Evolutionary conservation across 2,329 filamentous ascomycete genomes (phyloP).

Genomic region (Cadophora malorum): DNA sequence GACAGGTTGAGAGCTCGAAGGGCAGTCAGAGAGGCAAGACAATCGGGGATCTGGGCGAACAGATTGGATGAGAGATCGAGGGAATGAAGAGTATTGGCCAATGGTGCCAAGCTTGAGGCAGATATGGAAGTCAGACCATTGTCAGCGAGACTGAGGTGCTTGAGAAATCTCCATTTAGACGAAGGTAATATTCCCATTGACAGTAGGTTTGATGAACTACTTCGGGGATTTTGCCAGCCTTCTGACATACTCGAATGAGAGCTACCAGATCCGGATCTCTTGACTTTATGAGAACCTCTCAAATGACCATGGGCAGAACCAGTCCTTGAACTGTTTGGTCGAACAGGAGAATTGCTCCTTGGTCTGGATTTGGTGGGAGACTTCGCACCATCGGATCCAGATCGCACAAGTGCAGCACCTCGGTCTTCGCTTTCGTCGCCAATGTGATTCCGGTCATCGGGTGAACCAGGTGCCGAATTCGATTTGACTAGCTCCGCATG

Average conservation of each 20-base stretch:
- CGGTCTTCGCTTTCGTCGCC: constrained; percentile 37
- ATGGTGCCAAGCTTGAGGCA: constrained; percentile 75
- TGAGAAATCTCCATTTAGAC: constrained; percentile 93
- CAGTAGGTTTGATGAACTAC: constrained; percentile 81
- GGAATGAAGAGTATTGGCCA: constrained; percentile 88
- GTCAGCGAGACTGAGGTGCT: constrained; percentile 89
- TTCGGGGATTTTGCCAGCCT: constrained; percentile 66
- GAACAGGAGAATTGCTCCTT: constrained; percentile 81
- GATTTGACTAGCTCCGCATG: constrained; percentile 72
- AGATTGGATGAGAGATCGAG: constrained; percentile 92
- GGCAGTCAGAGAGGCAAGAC: constrained; percentile 81
- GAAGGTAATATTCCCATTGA: constrained; percentile 75
- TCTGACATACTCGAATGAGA: constrained; percentile 82
- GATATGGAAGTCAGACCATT: constrained; percentile 86
- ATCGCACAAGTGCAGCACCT: constrained; percentile 38
- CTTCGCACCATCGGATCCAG: constrained; percentile 43
- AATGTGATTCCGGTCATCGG: constrained; percentile 45
- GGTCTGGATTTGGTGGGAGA: constrained; percentile 53
- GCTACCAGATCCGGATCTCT: constrained; percentile 88
- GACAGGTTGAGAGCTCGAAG: constrained; percentile 93
- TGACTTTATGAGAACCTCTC: constrained; percentile 74
- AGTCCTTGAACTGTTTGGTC: constrained; percentile 77
- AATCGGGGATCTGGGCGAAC: constrained; percentile 93
- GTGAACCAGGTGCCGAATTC: constrained; percentile 62
- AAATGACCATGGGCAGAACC: constrained; percentile 62